Evolutionary conservation across 495 filamentous ascomycete species (phyloP), one percentile per base, ranked within the genome.

Genomic region (Pseudevernia furfuracea): DNA sequence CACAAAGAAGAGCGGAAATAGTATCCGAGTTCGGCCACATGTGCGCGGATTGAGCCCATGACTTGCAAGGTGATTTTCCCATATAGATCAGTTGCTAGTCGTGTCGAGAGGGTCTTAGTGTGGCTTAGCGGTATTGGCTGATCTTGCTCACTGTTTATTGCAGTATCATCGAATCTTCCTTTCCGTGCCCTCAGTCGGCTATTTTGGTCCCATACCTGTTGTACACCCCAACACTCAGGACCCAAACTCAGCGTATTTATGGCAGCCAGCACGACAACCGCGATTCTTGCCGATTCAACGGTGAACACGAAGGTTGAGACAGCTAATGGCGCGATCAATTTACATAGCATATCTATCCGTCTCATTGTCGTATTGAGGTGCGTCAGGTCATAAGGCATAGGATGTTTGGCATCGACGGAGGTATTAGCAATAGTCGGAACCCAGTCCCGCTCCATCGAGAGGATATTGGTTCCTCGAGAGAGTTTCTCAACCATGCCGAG

Each of bases 321-420:
- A 23, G 79, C 71, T 0, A 87, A 69, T 0, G 86, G 87, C 0
- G 80, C 85, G 17, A 84, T 53, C 11, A 89, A 78, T 69, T 90
- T 89, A 77, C 87, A 90, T 48, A 85, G 72, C 23, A 90, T 75
- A 68, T 90, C 87, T 59, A 90, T 88, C 3, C 86, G 79, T 43
- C 87, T 77, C 82, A 89, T 88, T 1, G 76, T 77, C 1, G 86
- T 78, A 69, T 88, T 89, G 10, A 87, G 61, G 17, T 76, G 71
- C 75, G 67, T 28, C 44, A 80, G 62, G 39, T 77, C 73, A 53
- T 78, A 76, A 12, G 68, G 65, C 49, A 4, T 71, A 73, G 43
- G n/a, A 15, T 14, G 62, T 62, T 28, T 19, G 14, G 23, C 37
- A 59, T 59, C 38, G 23, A 59, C 23, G 30, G 37, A 43, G 30